Evolutionary conservation across 192 early-diverging fungal genomes (phyloP).

Genomic region (Physocladia obscura): DNA sequence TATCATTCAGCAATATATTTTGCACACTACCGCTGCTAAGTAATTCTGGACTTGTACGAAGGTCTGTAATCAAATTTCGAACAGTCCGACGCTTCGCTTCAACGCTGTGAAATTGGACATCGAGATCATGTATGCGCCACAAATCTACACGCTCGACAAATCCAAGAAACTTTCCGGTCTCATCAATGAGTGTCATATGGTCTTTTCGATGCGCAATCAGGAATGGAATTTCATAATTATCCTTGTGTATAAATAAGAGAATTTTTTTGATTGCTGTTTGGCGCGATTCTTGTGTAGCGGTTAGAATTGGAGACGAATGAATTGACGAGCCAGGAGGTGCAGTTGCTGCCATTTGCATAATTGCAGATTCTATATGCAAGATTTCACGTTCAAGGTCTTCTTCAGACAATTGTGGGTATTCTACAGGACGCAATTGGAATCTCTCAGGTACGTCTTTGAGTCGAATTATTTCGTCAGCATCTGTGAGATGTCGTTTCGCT

Average conservation of each 20-base stretch:
- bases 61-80: slow-evolving; percentile 33
- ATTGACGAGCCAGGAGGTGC: not conserved
- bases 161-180: slow-evolving; percentile 77
- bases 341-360: no score
- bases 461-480: slow-evolving; percentile 86
- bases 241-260: slow-evolving; percentile 66
- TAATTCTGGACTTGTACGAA: slow-evolving; percentile 49
- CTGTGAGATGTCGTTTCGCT: slow-evolving; percentile 85
- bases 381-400: slow-evolving; percentile 43
- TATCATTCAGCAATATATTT: slow-evolving; percentile 43
- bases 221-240: slow-evolving; percentile 85
- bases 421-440: slow-evolving; percentile 62
- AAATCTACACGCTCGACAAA: slow-evolving; percentile 70
- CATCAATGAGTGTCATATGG: slow-evolving; percentile 79
- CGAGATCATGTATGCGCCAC: slow-evolving; percentile 88
- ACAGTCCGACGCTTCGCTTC: slow-evolving; percentile 51
- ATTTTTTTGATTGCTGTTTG: slow-evolving; percentile 46
- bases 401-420: slow-evolving; percentile 28
- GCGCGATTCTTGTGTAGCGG: not conserved
- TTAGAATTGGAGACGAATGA: not conserved
- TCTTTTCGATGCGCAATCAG: slow-evolving; percentile 85
- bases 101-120: slow-evolving; percentile 73
- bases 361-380: slow-evolving; percentile 22
- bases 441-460: slow-evolving; percentile 88
- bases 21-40: not conserved